Percentiles rank a stretch among this genome's conserved stretches.
These are phyloP conservation scores for Candida anglica DNA, from an alignment of 805 yeast genomes.

Conservation along the genomic window DNA sequence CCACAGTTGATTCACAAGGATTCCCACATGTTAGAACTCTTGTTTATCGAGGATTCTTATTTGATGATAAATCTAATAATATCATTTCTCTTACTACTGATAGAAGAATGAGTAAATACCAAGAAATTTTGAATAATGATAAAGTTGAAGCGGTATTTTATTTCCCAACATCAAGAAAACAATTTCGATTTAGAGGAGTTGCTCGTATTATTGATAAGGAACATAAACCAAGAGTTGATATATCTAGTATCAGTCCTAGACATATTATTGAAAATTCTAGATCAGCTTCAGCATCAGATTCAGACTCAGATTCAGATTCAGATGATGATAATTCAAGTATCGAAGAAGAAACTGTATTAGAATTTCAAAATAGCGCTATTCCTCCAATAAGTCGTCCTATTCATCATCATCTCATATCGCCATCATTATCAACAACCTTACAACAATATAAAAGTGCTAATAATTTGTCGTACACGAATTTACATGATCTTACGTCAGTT, in stretches of 20 bases:
- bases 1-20: constrained; percentile 55
- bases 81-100: constrained; percentile 71
- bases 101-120: constrained; percentile 59
- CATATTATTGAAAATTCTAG: constrained; percentile 13
- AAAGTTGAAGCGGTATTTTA: constrained; percentile 75
- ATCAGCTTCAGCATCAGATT: constrained; percentile 4
- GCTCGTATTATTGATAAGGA: constrained; percentile 43
- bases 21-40: constrained; percentile 68
- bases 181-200: constrained; percentile 68
- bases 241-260: constrained; percentile 25
- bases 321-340: constrained; percentile 8
- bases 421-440: constrained; percentile 16
- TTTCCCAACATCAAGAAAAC: constrained; percentile 58
- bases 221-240: constrained; percentile 28
- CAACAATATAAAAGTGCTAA: constrained; percentile 13
- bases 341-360: constrained; percentile 1
- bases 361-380: not conserved
- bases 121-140: constrained; percentile 48
- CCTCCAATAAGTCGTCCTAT: constrained; percentile 12
- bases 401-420: constrained; percentile 24
- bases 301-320: constrained; percentile 10
- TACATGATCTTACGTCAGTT: constrained; percentile 18
- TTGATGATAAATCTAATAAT: constrained; percentile 63
- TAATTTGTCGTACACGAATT: constrained; percentile 24
- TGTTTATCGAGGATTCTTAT: constrained; percentile 70